phyloP scores from a whole-genome alignment of 106 monocot genomes.

The Dioscorea zingiberensis region DNA sequence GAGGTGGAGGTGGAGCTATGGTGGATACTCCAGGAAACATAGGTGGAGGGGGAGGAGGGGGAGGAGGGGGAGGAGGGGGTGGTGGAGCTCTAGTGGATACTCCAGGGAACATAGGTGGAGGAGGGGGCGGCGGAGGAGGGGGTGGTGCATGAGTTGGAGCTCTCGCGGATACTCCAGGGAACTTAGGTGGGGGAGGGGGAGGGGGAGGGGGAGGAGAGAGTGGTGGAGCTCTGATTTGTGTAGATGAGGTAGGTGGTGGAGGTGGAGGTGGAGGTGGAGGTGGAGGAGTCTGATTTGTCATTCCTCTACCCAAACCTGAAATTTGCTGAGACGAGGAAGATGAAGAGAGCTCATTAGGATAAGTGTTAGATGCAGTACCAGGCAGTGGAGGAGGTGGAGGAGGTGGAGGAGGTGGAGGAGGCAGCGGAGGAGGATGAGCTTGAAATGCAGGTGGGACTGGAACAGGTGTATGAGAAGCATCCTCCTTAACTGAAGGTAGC shows the following conservation, averaged over 20 bases:
- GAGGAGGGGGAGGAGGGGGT: background rate
- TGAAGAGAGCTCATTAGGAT: background rate
- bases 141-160: slow-evolving; percentile 6
- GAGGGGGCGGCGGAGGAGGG: background rate
- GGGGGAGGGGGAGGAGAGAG: slow-evolving; percentile 1
- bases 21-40: background rate
- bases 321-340: background rate
- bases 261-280: slow-evolving; percentile 11
- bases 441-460: background rate
- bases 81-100: background rate
- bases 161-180: slow-evolving; percentile 1
- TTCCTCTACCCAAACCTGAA: background rate
- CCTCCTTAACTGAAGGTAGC: slow-evolving; percentile 1
- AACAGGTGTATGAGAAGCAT: background rate
- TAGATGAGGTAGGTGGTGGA: slow-evolving; percentile 2
- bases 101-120: background rate
- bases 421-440: background rate
- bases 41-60: slow-evolving; percentile 3
- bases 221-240: background rate
- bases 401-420: slow-evolving; percentile 14
- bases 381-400: slow-evolving; percentile 14
- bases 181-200: background rate
- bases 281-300: background rate
- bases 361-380: background rate
- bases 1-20: background rate